phyloP scores from a whole-genome alignment of 352 stramenopile species.

The Phytophthora tentaculata region DNA sequence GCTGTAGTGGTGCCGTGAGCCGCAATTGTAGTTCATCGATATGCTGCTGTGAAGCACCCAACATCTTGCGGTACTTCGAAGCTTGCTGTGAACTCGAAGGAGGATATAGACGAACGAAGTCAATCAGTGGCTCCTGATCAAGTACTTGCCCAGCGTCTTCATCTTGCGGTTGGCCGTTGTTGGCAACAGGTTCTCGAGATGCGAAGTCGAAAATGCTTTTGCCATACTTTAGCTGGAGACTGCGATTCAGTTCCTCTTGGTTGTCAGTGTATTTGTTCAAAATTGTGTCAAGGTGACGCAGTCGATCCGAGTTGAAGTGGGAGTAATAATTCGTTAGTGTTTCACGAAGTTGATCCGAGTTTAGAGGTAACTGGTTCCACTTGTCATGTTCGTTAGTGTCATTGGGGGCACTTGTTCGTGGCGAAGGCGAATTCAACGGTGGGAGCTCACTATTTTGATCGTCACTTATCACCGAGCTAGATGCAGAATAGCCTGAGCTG shows the following conservation, averaged over 20 bases:
- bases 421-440: constrained; percentile 16
- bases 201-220: constrained; percentile 59
- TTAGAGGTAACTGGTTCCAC: constrained; percentile 30
- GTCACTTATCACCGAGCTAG: constrained; percentile 14
- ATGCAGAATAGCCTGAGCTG: constrained; percentile 21
- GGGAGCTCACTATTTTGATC: constrained; percentile 34
- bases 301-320: constrained; percentile 58
- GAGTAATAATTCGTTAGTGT: constrained; percentile 65
- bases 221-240: constrained; percentile 73
- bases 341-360: constrained; percentile 39
- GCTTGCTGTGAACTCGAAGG: constrained; percentile 38
- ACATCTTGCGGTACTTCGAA: constrained; percentile 78
- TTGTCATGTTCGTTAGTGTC: constrained; percentile 21
- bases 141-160: constrained; percentile 15
- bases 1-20: constrained; percentile 79
- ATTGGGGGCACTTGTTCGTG: constrained; percentile 13
- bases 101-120: constrained; percentile 74
- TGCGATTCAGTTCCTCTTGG: constrained; percentile 71
- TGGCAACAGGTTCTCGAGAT: constrained; percentile 6
- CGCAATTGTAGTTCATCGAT: constrained; percentile 85
- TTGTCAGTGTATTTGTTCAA: constrained; percentile 67
- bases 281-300: constrained; percentile 78
- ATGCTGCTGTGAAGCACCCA: constrained; percentile 81
- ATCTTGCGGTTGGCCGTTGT: constrained; percentile 10
- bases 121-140: constrained; percentile 59